Evolutionary conservation across 2,329 filamentous ascomycete genomes (phyloP), one percentile per base, ranked within the genome.

Genomic region (Lojkania enalia): DNA sequence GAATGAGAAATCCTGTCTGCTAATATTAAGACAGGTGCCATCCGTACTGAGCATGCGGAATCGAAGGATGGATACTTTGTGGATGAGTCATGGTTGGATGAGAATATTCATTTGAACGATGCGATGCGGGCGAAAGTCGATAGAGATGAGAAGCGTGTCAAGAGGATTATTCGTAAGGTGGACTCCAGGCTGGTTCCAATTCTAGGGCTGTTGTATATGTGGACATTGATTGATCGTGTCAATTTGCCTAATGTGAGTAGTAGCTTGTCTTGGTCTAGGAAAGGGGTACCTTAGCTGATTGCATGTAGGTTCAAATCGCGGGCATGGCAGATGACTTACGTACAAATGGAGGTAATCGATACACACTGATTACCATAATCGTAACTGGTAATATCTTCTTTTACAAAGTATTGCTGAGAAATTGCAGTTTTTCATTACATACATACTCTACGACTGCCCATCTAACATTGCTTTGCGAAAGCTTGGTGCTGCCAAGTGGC

Each of bases 381-480:
- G 39, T 42, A 25, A 5, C 18, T 20, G 6, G n/a, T n/a, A n/a
- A n/a, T n/a, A n/a, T n/a, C n/a, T n/a, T n/a, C n/a, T n/a, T n/a
- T n/a, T n/a, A n/a, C n/a, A n/a, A n/a, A n/a, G n/a, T n/a, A n/a
- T n/a, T n/a, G n/a, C n/a, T n/a, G n/a, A n/a, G n/a, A n/a, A n/a
- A n/a, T n/a, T n/a, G n/a, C 13, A 20, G 33, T 50, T 50, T 31
- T 50, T 50, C 39, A 35, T 50, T 15, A 43, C 47, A 16, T 46
- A 50, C 35, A 46, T 50, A 19, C 40, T 49, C 12, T 49, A 45
- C 38, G 42, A 49, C 18, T 49, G 39, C 27, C 46, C 46, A 5
- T 45, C 27, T n/a, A 15, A 32, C 18, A 20, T 37, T 5, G 9
- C 9, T 9, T 11, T 37, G 19, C 13, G 35, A 6, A 21, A 79